Conservation (phyloP, 352 stramenopile species). For the Phytophthora boehmeriae region DNA sequence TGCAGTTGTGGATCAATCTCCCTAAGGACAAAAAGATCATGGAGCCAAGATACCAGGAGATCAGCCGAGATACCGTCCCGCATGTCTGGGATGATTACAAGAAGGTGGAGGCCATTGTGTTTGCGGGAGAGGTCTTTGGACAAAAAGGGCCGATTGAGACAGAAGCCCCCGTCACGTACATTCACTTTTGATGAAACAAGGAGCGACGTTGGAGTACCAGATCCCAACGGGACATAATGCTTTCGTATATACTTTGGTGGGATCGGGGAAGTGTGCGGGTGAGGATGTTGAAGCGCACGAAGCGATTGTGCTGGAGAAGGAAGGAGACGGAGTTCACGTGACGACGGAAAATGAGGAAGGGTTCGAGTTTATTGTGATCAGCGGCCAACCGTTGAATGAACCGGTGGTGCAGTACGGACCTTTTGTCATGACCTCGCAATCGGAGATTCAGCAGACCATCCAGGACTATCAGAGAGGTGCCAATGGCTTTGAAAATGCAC, state of each 20-base stretch:
- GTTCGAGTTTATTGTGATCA: conserved; percentile 68
- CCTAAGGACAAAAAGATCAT: conserved; percentile 52
- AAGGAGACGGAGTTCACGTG: conserved; percentile 56
- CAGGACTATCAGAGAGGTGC: conserved; percentile 54
- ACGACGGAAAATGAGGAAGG: conserved; percentile 31
- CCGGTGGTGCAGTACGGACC: conserved; percentile 70
- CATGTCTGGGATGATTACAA: conserved; percentile 45
- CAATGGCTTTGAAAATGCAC: conserved; percentile 75
- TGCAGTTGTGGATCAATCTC: conserved; percentile 66
- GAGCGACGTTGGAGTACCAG: conserved; percentile 41
- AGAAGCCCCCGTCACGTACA: conserved; percentile 53
- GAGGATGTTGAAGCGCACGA: conserved; percentile 40
- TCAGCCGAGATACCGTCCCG: conserved; percentile 41
- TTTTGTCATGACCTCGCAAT: conserved; percentile 72
- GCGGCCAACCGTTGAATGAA: conserved; percentile 63
- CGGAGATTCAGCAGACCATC: conserved; percentile 62
- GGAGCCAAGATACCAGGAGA: conserved; percentile 59
- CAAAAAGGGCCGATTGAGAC: conserved; percentile 47
- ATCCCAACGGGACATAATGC: conserved; percentile 48
- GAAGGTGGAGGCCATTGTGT: conserved; percentile 54
- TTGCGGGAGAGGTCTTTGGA: conserved; percentile 57
- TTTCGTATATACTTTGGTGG: conserved; percentile 46
- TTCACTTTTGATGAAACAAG: conserved; percentile 58
- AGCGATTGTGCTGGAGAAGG: conserved; percentile 51
- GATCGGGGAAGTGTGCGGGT: conserved; percentile 31